Evolutionary conservation across 306 rosid genomes (phyloP).

Genomic region (Vigna reflexopilosa): DNA sequence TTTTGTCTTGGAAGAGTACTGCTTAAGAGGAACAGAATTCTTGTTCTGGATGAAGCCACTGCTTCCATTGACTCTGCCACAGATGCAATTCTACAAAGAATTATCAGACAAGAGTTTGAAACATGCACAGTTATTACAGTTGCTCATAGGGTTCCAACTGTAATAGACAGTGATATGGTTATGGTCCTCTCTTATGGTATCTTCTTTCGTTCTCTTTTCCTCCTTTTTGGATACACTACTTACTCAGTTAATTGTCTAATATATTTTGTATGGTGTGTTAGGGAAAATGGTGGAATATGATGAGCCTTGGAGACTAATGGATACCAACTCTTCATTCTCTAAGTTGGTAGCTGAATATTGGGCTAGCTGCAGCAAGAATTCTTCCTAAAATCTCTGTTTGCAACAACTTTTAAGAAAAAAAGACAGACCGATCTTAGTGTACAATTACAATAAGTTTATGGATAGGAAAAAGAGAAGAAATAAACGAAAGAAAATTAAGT

Average conservation of each 20-base stretch:
- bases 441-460: too few species aligned
- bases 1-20: slow-evolving; percentile 88
- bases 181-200: slow-evolving; percentile 84
- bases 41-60: slow-evolving; percentile 86
- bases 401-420: background rate
- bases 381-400: slow-evolving; percentile 28
- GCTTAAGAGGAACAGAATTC: slow-evolving; percentile 70
- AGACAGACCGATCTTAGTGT: too few species aligned
- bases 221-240: background rate
- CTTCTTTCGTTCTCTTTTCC: background rate
- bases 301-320: slow-evolving; percentile 68
- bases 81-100: slow-evolving; percentile 64
- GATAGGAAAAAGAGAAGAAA: too few species aligned
- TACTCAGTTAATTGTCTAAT: background rate
- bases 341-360: slow-evolving; percentile 86
- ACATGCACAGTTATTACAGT: slow-evolving; percentile 80
- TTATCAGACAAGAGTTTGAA: slow-evolving; percentile 71
- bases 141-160: slow-evolving; percentile 89
- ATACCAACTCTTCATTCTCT: slow-evolving; percentile 71
- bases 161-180: slow-evolving; percentile 83
- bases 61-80: slow-evolving; percentile 84
- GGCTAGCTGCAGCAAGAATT: slow-evolving; percentile 64
- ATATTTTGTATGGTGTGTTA: slow-evolving; percentile 10
- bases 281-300: slow-evolving; percentile 80
- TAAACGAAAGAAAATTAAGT: too few species aligned